Conservation (phyloP, 495 filamentous ascomycete genomes). For the Aspergillus wentii region DNA sequence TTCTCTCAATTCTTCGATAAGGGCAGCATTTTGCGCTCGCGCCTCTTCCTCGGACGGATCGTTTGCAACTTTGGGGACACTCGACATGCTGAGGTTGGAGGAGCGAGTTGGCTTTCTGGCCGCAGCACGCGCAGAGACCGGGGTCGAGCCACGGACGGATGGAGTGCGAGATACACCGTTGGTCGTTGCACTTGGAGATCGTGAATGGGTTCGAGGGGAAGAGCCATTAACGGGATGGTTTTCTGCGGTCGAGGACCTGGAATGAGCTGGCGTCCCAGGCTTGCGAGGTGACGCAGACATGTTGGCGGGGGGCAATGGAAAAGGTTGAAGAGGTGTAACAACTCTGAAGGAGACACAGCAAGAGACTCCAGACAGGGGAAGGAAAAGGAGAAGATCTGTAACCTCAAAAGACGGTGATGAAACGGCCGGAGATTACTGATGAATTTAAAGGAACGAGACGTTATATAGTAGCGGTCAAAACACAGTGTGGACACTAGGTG, state of each 20-base stretch:
- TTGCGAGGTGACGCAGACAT: slow-evolving; percentile 45
- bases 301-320: slow-evolving; percentile 19
- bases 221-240: slow-evolving; percentile 29
- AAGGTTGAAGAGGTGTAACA: slow-evolving; percentile 8
- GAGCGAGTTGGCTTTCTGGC: slow-evolving; percentile 56
- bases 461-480: slow-evolving; percentile 29
- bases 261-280: slow-evolving; percentile 34
- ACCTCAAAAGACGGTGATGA: slow-evolving; percentile 11
- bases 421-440: slow-evolving; percentile 23
- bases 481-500: slow-evolving; percentile 19
- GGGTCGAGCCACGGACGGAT: slow-evolving; percentile 44
- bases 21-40: slow-evolving; percentile 65
- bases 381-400: slow-evolving; percentile 6
- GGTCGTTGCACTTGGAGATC: slow-evolving; percentile 34
- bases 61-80: slow-evolving; percentile 49
- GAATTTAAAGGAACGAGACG: slow-evolving; percentile 20
- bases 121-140: slow-evolving; percentile 65
- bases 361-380: slow-evolving; percentile 4
- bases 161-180: slow-evolving; percentile 39
- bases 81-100: slow-evolving; percentile 53
- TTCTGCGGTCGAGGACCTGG: slow-evolving; percentile 36
- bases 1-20: slow-evolving; percentile 80
- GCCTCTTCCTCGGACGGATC: slow-evolving; percentile 58
- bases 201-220: slow-evolving; percentile 36
- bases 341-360: slow-evolving; percentile 8